Evolutionary conservation across 83 land plant genomes (phyloP), one percentile per base, ranked within the genome.

Genomic region (Picea abies): DNA sequence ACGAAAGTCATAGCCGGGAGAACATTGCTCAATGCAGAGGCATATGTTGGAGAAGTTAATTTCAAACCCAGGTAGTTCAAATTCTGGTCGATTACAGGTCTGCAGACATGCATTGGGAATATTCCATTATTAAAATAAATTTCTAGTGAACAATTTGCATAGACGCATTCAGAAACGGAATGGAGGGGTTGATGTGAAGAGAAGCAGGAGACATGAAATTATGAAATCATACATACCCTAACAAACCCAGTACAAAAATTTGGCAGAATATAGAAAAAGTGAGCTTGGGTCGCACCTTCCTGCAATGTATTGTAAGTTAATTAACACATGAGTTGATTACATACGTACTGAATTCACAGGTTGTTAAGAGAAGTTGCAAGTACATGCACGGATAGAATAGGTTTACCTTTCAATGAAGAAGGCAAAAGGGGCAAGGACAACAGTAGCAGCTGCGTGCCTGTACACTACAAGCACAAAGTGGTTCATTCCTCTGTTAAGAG

Each of bases 1-100:
- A 29, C 29, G 29, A 29, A 29, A 29, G 29, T 29, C 29, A 29
- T 29, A 29, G 29, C 29, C 29, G 29, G 29, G 29, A 29, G 29
- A 29, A 29, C 29, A 29, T 29, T 29, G 29, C 29, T 29, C 29
- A 29, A 29, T 29, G 29, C 29, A 29, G 29, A 29, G 29, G 29
- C 29, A 29, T 29, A 29, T 29, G 29, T 29, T 29, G 29, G 29
- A 29, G 88, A 83, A 0, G 91, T 80, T 49, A 83, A 49, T 62
- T 88, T 85, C 68, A 92, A 82, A 1, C 94, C 94, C 94, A 88
- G 58, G 47, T 88, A 92, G 82, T 90, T 90, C n/a, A 90, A 65
- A 44, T 84, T 58, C 82, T 90, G 94, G 83, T 88, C 89, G 70
- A 81, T 52, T 0, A 90, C 86, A 12, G 88, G 89, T 79, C 94